Conservation (phyloP, 495 filamentous ascomycete genomes). For the Talaromyces nanjingensis region DNA sequence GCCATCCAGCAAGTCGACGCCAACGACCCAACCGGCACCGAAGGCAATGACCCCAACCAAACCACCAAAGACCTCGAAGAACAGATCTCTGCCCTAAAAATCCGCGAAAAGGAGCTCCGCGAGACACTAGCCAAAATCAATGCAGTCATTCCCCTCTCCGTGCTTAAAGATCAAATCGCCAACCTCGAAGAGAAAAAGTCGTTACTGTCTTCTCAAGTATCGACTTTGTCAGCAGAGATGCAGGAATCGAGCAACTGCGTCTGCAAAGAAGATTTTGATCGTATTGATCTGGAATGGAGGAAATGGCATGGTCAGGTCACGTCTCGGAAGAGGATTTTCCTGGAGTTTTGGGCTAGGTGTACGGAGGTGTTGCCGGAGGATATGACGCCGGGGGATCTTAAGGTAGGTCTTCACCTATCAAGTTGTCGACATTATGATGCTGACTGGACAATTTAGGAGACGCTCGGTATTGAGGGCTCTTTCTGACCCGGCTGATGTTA, state of each 20-base stretch:
- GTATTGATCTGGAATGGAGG: conserved; percentile 42
- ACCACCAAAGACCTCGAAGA: conserved; percentile 44
- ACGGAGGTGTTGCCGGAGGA: conserved; percentile 42
- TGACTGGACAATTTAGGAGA: conserved; percentile 31
- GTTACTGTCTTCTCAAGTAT: conserved; percentile 32
- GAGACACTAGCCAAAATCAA: conserved; percentile 40
- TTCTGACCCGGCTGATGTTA: not conserved
- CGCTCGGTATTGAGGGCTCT: conserved; percentile 34
- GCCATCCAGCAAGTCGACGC: conserved; percentile 41
- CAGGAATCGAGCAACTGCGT: conserved; percentile 34
- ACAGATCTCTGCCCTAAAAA: conserved; percentile 39
- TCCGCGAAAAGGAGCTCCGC: conserved; percentile 44
- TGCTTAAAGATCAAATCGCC: conserved; percentile 39
- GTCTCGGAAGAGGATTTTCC: conserved; percentile 43
- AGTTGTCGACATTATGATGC: not conserved
- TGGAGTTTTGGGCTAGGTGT: conserved; percentile 42
- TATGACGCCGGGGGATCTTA: conserved; percentile 39
- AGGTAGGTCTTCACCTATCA: conserved; percentile 29
- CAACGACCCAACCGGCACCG: conserved; percentile 32
- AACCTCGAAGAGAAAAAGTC: conserved; percentile 40
- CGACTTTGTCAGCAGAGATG: conserved; percentile 20
- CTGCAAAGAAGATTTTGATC: conserved; percentile 37
- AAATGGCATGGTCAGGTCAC: conserved; percentile 42
- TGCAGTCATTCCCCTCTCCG: conserved; percentile 43
- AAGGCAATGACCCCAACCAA: conserved; percentile 37